A percentile compares a stretch with the other conserved stretches of the same genome.
phyloP scores from a whole-genome alignment of 148 eudicot genomes.

The Vaccinium macrocarpon region DNA sequence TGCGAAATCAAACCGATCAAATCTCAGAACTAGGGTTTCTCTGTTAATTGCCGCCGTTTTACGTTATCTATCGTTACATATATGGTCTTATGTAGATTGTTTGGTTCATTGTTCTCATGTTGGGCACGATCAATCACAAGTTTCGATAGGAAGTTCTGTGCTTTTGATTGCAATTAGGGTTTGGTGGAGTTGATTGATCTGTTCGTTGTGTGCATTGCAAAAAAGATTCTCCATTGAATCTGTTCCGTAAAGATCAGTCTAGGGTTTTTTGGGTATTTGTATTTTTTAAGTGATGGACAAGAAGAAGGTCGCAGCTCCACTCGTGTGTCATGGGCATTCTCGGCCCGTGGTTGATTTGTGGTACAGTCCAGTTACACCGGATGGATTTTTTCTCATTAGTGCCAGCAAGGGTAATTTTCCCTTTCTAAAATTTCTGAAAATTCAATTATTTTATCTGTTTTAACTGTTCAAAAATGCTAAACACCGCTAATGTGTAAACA shows the following conservation, averaged over 20 bases:
- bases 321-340: conserved; percentile 91
- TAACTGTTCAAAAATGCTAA: too few species aligned
- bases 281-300: conserved; percentile 46
- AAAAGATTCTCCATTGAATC: neutral
- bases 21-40: conserved; percentile 18
- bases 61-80: neutral
- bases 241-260: neutral
- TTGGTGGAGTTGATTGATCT: neutral
- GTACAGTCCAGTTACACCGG: conserved; percentile 81
- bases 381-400: conserved; percentile 80
- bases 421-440: neutral
- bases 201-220: neutral
- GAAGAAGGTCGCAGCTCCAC: conserved; percentile 65
- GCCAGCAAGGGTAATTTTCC: conserved; percentile 70
- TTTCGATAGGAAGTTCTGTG: neutral
- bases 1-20: conserved; percentile 4
- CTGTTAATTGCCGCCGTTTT: conserved; percentile 28
- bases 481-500: too few species aligned
- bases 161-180: neutral
- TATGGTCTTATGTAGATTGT: neutral
- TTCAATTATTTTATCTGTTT: neutral
- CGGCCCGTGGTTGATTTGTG: conserved; percentile 87
- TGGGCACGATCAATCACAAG: conserved; percentile 8
- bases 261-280: conserved; percentile 12
- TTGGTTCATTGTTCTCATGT: neutral